Percentiles rank a stretch among this genome's conserved stretches.
phyloP scores from a whole-genome alignment of 768 basidiomycete species.

The Suillus clintonianus region DNA sequence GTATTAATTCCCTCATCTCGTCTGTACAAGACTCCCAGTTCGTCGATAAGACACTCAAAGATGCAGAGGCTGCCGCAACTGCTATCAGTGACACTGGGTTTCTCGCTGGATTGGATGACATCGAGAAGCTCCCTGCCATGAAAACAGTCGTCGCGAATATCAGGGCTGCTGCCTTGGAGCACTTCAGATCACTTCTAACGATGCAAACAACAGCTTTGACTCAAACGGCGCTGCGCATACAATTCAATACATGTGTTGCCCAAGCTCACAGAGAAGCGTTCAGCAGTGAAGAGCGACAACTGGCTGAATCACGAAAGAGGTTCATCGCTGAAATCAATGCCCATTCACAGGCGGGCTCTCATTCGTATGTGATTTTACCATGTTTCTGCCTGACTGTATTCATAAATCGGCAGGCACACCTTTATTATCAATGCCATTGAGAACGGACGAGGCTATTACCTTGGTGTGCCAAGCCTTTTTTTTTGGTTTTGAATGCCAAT shows the following conservation, averaged over 20 bases:
- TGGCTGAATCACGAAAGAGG: constrained; percentile 8
- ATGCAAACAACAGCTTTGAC: constrained; percentile 1
- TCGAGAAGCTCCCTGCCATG: constrained; percentile 8
- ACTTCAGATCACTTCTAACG: neutral
- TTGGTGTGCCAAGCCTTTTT: no score
- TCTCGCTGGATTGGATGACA: constrained; percentile 8
- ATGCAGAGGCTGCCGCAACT: neutral
- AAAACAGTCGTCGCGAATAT: neutral
- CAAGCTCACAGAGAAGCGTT: constrained; percentile 1
- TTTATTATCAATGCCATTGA: constrained; percentile 3
- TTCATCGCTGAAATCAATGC: constrained; percentile 22
- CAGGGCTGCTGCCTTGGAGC: neutral
- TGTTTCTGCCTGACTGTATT: neutral
- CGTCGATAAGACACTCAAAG: constrained; percentile 8
- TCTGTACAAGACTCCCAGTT: neutral
- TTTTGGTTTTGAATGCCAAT: no score
- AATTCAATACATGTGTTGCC: neutral
- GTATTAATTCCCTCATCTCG: neutral
- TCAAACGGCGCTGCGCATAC: constrained; percentile 9
- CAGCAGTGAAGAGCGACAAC: constrained; percentile 11
- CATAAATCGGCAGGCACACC: constrained; percentile 7
- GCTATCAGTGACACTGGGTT: constrained; percentile 16
- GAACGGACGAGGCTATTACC: neutral
- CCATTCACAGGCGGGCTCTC: constrained; percentile 2
- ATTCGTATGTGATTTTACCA: constrained; percentile 7